Evolutionary conservation across 192 early-diverging fungal species (phyloP).

Genomic region (Backusella tarrabulga): DNA sequence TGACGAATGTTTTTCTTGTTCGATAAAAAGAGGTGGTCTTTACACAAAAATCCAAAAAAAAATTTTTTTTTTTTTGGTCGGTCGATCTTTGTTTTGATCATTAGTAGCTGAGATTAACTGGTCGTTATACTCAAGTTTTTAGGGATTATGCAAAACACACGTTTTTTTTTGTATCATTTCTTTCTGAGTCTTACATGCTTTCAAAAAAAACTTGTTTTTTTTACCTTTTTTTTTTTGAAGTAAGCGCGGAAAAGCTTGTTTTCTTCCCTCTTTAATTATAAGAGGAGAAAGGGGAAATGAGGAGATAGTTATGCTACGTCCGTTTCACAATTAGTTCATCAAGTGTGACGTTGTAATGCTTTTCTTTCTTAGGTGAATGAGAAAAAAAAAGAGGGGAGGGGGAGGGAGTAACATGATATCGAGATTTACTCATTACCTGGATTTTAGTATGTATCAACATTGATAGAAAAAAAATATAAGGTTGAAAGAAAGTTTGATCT

Average conservation of each 20-base stretch:
- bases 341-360: neutral
- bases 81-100: neutral
- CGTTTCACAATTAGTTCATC: neutral
- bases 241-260: neutral
- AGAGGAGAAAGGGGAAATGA: neutral
- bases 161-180: too few species aligned
- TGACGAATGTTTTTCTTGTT: neutral
- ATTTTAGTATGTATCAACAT: too few species aligned
- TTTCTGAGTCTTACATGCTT: neutral
- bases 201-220: neutral
- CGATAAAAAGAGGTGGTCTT: neutral
- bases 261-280: neutral
- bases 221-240: neutral
- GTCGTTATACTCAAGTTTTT: too few species aligned
- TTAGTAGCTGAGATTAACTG: too few species aligned
- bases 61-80: neutral
- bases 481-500: too few species aligned
- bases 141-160: too few species aligned
- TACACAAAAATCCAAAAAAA: neutral
- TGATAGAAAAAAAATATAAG: too few species aligned
- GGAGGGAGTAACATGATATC: too few species aligned
- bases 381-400: too few species aligned
- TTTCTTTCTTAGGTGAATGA: neutral
- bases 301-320: neutral
- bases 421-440: too few species aligned